phyloP scores from a whole-genome alignment of 2,329 filamentous ascomycete genomes.

The Trichoderma breve region DNA sequence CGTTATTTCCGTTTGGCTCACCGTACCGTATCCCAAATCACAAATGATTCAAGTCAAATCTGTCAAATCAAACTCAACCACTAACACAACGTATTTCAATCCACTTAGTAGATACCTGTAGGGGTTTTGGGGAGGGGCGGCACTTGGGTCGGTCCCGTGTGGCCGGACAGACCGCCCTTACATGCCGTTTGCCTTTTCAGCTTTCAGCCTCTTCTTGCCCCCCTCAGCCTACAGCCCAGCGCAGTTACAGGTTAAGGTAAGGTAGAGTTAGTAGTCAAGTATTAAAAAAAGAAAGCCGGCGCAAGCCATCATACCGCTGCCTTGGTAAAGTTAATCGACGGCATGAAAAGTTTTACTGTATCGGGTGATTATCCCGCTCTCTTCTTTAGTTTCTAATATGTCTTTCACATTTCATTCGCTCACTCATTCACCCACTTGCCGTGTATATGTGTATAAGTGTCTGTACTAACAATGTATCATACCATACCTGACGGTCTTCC shows the following conservation, averaged over 20 bases:
- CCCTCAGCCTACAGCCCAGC: background rate
- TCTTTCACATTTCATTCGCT: no score
- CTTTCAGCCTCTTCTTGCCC: background rate
- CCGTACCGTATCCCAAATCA: background rate
- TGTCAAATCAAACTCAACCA: background rate
- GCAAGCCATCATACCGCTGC: conserved; percentile 1
- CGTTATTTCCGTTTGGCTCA: background rate
- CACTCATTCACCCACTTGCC: background rate
- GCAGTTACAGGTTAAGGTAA: background rate
- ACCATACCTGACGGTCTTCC: background rate
- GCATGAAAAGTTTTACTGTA: background rate
- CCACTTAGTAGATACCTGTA: no score
- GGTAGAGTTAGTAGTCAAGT: no score
- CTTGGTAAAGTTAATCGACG: background rate
- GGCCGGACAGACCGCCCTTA: background rate
- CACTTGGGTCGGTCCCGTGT: background rate
- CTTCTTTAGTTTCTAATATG: no score
- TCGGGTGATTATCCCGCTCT: background rate
- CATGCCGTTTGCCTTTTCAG: background rate
- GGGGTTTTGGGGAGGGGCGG: background rate
- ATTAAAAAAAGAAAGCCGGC: background rate
- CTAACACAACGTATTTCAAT: no score
- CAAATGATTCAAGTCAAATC: background rate
- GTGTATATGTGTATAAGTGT: background rate
- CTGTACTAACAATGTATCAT: background rate